Evolutionary conservation across 2,329 filamentous ascomycete species (phyloP), one percentile per base, ranked within the genome.

Genomic region (Bipolaris bicolor): DNA sequence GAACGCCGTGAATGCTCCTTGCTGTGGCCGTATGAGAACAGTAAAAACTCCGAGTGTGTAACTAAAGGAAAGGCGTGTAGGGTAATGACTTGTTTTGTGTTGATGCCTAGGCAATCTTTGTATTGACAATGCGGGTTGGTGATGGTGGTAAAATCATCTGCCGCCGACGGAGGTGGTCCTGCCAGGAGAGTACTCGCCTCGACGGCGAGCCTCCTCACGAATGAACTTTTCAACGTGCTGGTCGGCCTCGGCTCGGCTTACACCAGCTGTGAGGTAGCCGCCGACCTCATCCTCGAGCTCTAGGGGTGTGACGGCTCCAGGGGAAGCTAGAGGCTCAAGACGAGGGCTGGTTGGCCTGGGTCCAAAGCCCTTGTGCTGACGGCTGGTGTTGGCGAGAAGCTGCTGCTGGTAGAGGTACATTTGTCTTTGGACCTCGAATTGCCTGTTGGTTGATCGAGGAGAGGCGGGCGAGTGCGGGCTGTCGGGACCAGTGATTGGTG

Each of bases 301-400:
- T 45, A 84, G 67, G n/a, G 82, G 82, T 22, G 82, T 84, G 37
- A 84, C 81, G 6, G 80, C 80, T 37, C 81, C 81, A 2, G 82
- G 82, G 52, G 81, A 83, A 15, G 79, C 81, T 20, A 82, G 67
- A 22, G 82, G 82, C 22, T 75, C 75, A 39, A 84, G 74, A 37
- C 79, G 77, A 31, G 82, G 82, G 66, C 80, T 82, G 22, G 69
- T 75, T 1, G 82, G 81, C 62, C 77, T 80, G 5, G 65, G 61
- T 3, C 58, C 51, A 16, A 61, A 39, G 26, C 66, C 64, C 37
- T 69, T 68, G 34, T 62, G 58, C 39, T 73, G 67, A 33, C 66
- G 66, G 26, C 55, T 59, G 4, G 68, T 70, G 53, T 69, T 73
- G 61, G 70, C 68, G n/a, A 77, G 62, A 18, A 77, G 66, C 55